A percentile compares a stretch with the other conserved stretches of the same genome.
phyloP scores from a whole-genome alignment of 257 asterid species.

The Apocynum venetum region DNA sequence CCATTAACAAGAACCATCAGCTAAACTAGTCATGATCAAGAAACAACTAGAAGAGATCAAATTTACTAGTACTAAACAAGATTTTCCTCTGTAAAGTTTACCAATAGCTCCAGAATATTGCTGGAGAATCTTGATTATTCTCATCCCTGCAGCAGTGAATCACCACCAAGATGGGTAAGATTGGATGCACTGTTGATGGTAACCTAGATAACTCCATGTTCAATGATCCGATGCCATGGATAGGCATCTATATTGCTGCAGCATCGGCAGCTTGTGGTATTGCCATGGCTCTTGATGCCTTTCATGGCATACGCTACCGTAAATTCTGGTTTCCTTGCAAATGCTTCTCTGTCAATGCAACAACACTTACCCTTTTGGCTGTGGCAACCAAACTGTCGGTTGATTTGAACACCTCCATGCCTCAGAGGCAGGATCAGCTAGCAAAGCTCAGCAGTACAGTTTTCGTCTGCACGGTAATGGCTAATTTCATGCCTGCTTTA shows the following conservation, averaged over 20 bases:
- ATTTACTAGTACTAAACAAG: too few relatives aligned
- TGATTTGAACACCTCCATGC: slow-evolving; percentile 83
- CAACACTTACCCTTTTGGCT: slow-evolving; percentile 57
- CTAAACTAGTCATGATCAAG: too few relatives aligned
- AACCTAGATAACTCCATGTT: slow-evolving; percentile 26
- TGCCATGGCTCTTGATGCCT: slow-evolving; percentile 24
- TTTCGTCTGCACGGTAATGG: slow-evolving; percentile 54
- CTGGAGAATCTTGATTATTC: neutral
- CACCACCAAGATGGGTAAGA: slow-evolving; percentile 33
- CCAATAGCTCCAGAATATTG: too few relatives aligned
- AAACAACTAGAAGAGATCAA: too few relatives aligned
- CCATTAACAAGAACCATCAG: too few relatives aligned
- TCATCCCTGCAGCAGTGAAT: neutral
- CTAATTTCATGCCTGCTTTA: slow-evolving; percentile 68
- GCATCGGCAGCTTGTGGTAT: slow-evolving; percentile 58
- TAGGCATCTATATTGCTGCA: slow-evolving; percentile 46
- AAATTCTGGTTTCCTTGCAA: slow-evolving; percentile 59
- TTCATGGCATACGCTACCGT: slow-evolving; percentile 14
- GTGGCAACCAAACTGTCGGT: slow-evolving; percentile 71
- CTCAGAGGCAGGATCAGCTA: slow-evolving; percentile 59
- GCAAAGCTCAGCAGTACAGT: slow-evolving; percentile 68
- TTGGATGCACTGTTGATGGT: slow-evolving; percentile 45
- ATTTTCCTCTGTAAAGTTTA: too few relatives aligned
- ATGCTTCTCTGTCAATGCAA: slow-evolving; percentile 75
- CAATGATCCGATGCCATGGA: slow-evolving; percentile 37